Evolutionary conservation across 345 rosid genomes (phyloP), one percentile per base, ranked within the genome.

Genomic region (Pistacia integerrima): DNA sequence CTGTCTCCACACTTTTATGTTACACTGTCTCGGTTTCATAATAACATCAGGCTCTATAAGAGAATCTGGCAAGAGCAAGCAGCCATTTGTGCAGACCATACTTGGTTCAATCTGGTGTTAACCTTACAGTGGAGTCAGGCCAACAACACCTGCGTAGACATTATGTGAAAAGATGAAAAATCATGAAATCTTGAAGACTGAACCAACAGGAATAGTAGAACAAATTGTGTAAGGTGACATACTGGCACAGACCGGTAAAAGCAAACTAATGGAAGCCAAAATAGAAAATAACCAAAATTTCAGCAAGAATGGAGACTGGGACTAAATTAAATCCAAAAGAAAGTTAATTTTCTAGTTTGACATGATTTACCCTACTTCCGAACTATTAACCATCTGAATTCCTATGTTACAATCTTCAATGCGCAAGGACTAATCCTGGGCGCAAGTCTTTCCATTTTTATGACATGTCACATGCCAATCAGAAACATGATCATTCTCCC

Each of bases 111-210:
- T 11, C 11, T 57, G 13, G 61, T 65, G 52, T 64, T 54, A 67
- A 59, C 51, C 41, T 82, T 70, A 87, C 3, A 84, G 11, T 30
- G 91, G 97, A 65, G 97, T 91, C 84, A 91, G 81, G 59, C 97
- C 97, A 25, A 91, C 92, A 57, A 91, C 93, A 77, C 97, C 97
- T 91, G 91, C 90, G 57, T 46, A 62, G 30, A 68, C 4, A 68
- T 0, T 17, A 41, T 35, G 20, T 30, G 20, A 65, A 4, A 72
- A 46, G 64, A 51, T 61, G n/a, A 67, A 63, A 63, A 36, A 22
- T 60, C 52, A 74, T 51, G n/a, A 67, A 72, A 67, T 52, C 22
- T 2, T 51, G 35, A 49, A 61, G 14, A 36, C 46, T n/a, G 56
- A 67, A 20, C 25, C 41, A 67, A 51, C 35, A 64, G 55, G 51